Evolutionary conservation across 2,329 filamentous ascomycete species (phyloP), one percentile per base, ranked within the genome.

Genomic region (Exophiala sp.): DNA sequence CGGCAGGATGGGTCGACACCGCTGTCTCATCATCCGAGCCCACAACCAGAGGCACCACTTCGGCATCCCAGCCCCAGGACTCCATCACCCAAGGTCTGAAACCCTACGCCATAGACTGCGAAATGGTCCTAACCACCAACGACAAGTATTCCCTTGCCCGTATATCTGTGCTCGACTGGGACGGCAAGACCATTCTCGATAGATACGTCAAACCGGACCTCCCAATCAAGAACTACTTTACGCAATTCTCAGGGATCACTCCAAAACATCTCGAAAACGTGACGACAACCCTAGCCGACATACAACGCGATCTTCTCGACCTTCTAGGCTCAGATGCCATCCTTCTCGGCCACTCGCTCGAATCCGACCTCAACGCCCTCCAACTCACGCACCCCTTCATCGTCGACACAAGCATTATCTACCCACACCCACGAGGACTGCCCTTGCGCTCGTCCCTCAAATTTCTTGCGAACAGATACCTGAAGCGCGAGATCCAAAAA

Each of bases 211-310:
- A 94, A 73, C 94, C 94, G 0, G 80, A 85, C 41, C 86, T 88
- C 62, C 86, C 89, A n/a, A 91, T 99, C 65, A 86, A 83, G 52
- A 88, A 99, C 75, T 97, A 99, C 68, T 79, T 99, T 38, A 99
- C 94, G 1, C 86, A 78, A 50, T 95, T 85, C 71, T 99, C 94
- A 0, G 94, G 94, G 59, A 96, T 99, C 66, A 99, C 92, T 3
- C 80, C 88, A 65, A 83, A 85, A 60, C 91, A 91, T 82, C 82
- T 99, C 32, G 82, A 85, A 38, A 80, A 85, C 33, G 85, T 97
- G 36, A 95, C 88, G 0, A 97, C 91, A 2, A 91, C 85, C 0
- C 80, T 96, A 7, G 64, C 72, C 51, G 91, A 97, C 67, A 89
- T 99, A 47, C 94, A 99, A 69, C 70, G 80, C 50, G 85, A 84